phyloP scores from a whole-genome alignment of 495 filamentous ascomycete species.

The Elaphomyces granulatus region DNA sequence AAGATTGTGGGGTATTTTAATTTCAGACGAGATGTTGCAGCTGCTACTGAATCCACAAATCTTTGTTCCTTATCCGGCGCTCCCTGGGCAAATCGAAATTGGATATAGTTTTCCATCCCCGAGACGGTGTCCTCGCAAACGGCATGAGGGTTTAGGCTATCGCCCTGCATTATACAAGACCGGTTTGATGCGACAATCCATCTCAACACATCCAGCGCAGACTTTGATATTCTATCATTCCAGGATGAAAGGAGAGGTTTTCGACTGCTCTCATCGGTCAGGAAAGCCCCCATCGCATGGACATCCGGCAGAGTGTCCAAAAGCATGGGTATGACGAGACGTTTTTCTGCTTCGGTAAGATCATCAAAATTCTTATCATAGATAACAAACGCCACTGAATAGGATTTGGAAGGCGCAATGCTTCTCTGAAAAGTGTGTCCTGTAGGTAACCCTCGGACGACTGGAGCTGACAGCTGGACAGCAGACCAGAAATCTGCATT shows the following conservation, averaged over 20 bases:
- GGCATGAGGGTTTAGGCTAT: constrained; percentile 15
- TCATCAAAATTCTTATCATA: constrained; percentile 46
- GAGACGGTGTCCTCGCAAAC: constrained; percentile 30
- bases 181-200: constrained; percentile 91
- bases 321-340: constrained; percentile 38
- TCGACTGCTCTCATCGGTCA: too few relatives aligned
- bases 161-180: constrained; percentile 68
- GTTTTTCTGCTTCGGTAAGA: constrained; percentile 33
- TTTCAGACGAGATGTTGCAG: constrained; percentile 24
- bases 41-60: constrained; percentile 52
- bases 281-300: constrained; percentile 43
- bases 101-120: constrained; percentile 54
- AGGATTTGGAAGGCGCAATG: constrained; percentile 1
- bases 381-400: constrained; percentile 16
- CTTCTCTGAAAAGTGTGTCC: background rate
- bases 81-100: constrained; percentile 82
- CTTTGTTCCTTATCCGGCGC: constrained; percentile 77
- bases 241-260: constrained; percentile 46
- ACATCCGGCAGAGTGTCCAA: constrained; percentile 58
- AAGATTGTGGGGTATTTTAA: constrained; percentile 52
- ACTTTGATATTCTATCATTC: constrained; percentile 49
- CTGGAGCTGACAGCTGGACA: constrained; percentile 11
- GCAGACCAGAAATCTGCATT: constrained; percentile 1
- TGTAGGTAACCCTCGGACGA: background rate
- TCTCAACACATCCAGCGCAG: constrained; percentile 53